phyloP scores from a whole-genome alignment of 23 red algal species.

The Gracilaria domingensis region DNA sequence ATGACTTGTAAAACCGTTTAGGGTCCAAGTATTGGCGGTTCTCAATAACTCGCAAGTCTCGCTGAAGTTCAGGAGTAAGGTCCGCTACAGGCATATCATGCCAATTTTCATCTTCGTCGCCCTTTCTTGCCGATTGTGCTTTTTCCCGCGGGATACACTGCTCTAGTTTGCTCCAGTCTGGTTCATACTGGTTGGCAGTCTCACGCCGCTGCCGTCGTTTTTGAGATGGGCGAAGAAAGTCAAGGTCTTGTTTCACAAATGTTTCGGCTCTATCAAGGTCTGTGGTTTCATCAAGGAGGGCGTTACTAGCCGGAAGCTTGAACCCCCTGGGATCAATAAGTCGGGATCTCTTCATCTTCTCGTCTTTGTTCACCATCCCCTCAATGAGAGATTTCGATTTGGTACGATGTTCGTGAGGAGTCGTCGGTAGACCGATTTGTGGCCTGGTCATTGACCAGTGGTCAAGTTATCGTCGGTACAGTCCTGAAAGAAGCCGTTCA shows the following conservation, averaged over 20 bases:
- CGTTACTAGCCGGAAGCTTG: background rate
- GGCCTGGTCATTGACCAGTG: no score
- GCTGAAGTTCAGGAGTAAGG: conserved; percentile 49
- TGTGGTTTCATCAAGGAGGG: background rate
- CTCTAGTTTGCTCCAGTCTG: conserved; percentile 12
- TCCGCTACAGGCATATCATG: conserved; percentile 66
- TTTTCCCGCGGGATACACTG: background rate
- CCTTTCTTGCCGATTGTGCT: background rate
- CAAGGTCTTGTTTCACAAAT: conserved; percentile 30
- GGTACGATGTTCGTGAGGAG: no score
- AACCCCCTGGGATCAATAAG: background rate
- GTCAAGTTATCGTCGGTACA: no score
- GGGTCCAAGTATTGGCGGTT: conserved; percentile 73
- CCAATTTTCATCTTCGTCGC: conserved; percentile 50
- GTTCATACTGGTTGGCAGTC: no score
- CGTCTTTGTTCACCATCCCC: background rate
- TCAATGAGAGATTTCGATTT: background rate
- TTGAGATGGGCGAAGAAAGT: background rate
- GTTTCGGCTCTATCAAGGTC: background rate
- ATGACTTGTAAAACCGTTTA: conserved; percentile 84
- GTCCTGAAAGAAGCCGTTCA: no score
- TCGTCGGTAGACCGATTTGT: no score
- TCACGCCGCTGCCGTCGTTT: background rate
- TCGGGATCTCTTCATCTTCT: background rate
- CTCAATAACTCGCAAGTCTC: conserved; percentile 65